Conservation (phyloP, 2,329 filamentous ascomycete genomes). For the Fusarium tricinctum region DNA sequence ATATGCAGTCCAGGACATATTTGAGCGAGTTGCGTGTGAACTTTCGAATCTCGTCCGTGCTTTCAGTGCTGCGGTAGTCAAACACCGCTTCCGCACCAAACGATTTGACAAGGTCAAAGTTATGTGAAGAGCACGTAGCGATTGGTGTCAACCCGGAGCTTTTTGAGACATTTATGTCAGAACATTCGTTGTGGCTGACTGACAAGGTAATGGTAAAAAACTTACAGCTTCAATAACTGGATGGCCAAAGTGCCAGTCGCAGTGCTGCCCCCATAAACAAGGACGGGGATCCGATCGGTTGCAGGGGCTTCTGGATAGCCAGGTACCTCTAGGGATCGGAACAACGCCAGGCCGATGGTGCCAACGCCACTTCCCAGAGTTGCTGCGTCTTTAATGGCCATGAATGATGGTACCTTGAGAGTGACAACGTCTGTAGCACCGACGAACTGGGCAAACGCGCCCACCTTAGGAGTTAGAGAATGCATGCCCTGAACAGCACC, state of each 20-base stretch:
- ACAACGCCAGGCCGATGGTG: slow-evolving; percentile 62
- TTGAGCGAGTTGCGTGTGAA: too few relatives aligned
- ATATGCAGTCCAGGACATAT: slow-evolving; percentile 12
- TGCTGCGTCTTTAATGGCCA: slow-evolving; percentile 60
- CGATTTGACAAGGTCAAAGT: slow-evolving; percentile 25
- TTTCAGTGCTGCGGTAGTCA: slow-evolving; percentile 12
- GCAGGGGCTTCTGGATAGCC: neutral
- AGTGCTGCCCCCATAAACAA: slow-evolving; percentile 23
- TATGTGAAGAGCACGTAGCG: slow-evolving; percentile 15
- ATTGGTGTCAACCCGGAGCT: slow-evolving; percentile 3
- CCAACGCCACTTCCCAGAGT: slow-evolving; percentile 59
- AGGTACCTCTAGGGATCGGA: slow-evolving; percentile 55
- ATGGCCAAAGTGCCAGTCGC: slow-evolving; percentile 19
- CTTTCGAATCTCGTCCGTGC: neutral
- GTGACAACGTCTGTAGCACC: slow-evolving; percentile 56
- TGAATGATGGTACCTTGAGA: slow-evolving; percentile 58
- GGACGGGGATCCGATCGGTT: neutral
- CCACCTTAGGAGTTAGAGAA: slow-evolving; percentile 36
- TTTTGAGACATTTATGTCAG: too few relatives aligned
- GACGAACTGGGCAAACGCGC: slow-evolving; percentile 59
- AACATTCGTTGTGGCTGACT: too few relatives aligned
- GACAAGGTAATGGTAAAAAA: too few relatives aligned
- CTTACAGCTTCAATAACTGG: slow-evolving; percentile 12
- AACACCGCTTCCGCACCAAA: slow-evolving; percentile 22
- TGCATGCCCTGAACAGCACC: neutral